These are phyloP conservation scores for Nicotiana sylvestris DNA, from an alignment of 257 asterid species.

Conservation along the genomic window DNA sequence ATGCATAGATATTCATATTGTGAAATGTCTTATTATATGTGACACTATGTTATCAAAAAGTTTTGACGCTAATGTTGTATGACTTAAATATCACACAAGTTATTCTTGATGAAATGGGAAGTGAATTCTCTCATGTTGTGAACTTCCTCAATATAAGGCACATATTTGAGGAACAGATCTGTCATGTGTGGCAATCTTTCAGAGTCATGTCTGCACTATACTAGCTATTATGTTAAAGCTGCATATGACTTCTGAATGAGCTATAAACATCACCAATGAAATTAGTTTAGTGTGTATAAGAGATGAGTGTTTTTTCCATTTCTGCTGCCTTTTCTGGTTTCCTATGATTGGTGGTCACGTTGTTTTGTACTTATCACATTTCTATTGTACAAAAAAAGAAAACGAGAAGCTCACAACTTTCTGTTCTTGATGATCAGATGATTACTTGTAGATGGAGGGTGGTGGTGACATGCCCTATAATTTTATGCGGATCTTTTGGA, in stretches of 20 bases:
- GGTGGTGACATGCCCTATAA: not conserved
- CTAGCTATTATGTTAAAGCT: not conserved
- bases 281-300: not conserved
- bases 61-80: not conserved
- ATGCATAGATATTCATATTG: not conserved
- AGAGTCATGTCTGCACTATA: not conserved
- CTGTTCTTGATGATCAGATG: conserved; percentile 27
- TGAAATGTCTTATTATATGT: not conserved
- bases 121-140: not conserved
- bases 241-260: conserved; percentile 1
- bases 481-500: not conserved
- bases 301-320: not conserved
- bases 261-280: not conserved
- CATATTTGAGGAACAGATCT: not conserved
- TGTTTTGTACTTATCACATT: not conserved
- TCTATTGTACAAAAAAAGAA: not conserved
- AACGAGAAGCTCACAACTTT: not conserved
- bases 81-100: not conserved
- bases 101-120: not conserved
- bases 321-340: not conserved
- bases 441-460: conserved; percentile 28
- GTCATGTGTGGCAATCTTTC: not conserved
- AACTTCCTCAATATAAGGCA: not conserved
- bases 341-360: not conserved
- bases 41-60: not conserved